Evolutionary conservation across 106 monocot species (phyloP).

Genomic region (Posidonia australis): DNA sequence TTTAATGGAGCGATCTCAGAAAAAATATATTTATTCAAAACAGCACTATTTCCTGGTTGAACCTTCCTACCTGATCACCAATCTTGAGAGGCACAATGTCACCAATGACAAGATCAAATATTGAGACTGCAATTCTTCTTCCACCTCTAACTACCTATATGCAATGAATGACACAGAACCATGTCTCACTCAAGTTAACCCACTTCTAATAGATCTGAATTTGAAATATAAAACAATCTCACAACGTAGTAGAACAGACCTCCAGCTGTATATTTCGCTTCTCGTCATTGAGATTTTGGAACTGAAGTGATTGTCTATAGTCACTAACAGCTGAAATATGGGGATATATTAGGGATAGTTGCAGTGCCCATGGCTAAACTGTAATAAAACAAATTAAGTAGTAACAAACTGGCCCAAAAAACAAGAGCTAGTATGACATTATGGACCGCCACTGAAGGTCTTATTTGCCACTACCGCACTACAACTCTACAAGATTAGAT

Average conservation of each 20-base stretch:
- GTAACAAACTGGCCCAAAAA: no score
- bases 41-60: not conserved
- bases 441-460: no score
- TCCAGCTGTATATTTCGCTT: slow-evolving; percentile 81
- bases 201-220: not conserved
- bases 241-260: slow-evolving; percentile 28
- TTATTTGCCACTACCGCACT: no score
- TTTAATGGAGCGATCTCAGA: not conserved
- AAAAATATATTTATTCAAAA: not conserved
- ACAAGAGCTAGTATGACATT: no score
- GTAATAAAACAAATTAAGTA: no score
- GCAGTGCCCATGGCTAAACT: no score
- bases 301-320: slow-evolving; percentile 81
- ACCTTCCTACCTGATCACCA: slow-evolving; percentile 66
- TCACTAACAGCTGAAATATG: slow-evolving; percentile 61
- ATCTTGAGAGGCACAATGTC: slow-evolving; percentile 83
- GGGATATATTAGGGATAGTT: not conserved
- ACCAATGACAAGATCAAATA: slow-evolving; percentile 87
- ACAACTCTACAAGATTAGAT: no score
- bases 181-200: not conserved
- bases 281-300: slow-evolving; percentile 81
- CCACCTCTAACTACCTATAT: slow-evolving; percentile 71
- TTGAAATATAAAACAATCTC: not conserved
- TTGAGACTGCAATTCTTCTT: slow-evolving; percentile 60
- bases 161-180: slow-evolving; percentile 1